Evolutionary conservation across 2,329 filamentous ascomycete species (phyloP), one percentile per base, ranked within the genome.

Genomic region (Mycosphaerella arachidis): DNA sequence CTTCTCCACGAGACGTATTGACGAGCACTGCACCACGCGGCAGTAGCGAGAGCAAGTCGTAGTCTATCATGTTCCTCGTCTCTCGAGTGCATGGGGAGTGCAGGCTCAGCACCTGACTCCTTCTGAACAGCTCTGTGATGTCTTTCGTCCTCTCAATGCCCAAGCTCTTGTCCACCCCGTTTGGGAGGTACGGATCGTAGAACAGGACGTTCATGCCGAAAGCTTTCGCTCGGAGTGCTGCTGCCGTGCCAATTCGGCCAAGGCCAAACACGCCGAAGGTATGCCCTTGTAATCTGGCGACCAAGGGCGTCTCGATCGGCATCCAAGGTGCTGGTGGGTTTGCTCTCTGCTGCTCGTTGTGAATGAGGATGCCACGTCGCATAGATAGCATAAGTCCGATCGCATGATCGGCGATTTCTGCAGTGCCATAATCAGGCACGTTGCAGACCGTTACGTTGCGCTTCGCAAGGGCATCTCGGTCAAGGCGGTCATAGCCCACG

Each of bases 1-100:
- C 63, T 56, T 72, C 71, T 20, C 71, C 71, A 8, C 71, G 64
- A 5, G 69, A 67, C 0, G 70, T 72, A 45, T 73, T 73, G 30
- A 72, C 67, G 4, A 73, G 57, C 7, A 72, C 65, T 4, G 70
- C 66, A 10, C 67, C 68, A 16, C 59, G 58, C 8, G 69, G 71
- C 9, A 73, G 50, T 4, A 73, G 59, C 1, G 68, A 70, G 0
- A 73, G 67, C 16, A 72, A 55, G 0, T 68, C 65, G 55, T 71
- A 72, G 10, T 57, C 65, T n/a, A 73, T 66, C 53, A 67, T 54
- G 10, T 63, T 58, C 30, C 68, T 57, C 1, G 70, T 72, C 85
- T 94, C 76, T 84, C 90, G 13, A 90, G 90, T 75, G 89, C 91
- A 24, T 82, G 90, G 67, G 83, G 87, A 73, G 86, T 90, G 53